Conservation (phyloP, 2,329 filamentous ascomycete species). For the Ustulina deusta region DNA sequence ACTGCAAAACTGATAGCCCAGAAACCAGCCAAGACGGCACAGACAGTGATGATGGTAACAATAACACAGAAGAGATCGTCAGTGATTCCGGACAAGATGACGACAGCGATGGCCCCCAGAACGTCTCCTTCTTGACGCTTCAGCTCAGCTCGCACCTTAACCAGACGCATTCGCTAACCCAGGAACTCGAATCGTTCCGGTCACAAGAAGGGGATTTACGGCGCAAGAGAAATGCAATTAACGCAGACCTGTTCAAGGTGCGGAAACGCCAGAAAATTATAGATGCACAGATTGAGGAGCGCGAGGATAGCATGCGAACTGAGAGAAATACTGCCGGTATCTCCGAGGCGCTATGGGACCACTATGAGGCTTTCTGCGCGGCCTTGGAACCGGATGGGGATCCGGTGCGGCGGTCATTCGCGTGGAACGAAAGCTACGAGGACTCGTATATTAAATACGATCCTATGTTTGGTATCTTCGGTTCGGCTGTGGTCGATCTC, state of each 20-base stretch:
- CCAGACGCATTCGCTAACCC: background rate
- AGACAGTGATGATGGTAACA: background rate
- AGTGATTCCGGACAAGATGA: background rate
- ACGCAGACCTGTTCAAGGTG: background rate
- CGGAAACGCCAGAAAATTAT: background rate
- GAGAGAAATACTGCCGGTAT: background rate
- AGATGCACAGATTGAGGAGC: background rate
- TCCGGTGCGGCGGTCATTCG: background rate
- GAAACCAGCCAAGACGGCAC: background rate
- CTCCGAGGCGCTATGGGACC: background rate
- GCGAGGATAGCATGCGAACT: background rate
- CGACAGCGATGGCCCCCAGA: background rate
- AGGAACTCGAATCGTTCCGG: background rate
- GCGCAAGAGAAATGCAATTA: background rate
- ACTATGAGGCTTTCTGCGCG: constrained; percentile 1
- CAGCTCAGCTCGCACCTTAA: background rate
- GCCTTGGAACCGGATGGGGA: background rate
- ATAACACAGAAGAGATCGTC: background rate
- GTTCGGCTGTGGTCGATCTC: no score
- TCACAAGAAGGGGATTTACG: background rate
- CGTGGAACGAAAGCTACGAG: background rate
- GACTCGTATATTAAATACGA: constrained; percentile 7
- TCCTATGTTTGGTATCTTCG: background rate
- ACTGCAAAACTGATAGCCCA: background rate
- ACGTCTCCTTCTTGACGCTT: background rate